Evolutionary conservation across 2,329 filamentous ascomycete species (phyloP), one percentile per base, ranked within the genome.

Genomic region (Diaporthe caulivora): DNA sequence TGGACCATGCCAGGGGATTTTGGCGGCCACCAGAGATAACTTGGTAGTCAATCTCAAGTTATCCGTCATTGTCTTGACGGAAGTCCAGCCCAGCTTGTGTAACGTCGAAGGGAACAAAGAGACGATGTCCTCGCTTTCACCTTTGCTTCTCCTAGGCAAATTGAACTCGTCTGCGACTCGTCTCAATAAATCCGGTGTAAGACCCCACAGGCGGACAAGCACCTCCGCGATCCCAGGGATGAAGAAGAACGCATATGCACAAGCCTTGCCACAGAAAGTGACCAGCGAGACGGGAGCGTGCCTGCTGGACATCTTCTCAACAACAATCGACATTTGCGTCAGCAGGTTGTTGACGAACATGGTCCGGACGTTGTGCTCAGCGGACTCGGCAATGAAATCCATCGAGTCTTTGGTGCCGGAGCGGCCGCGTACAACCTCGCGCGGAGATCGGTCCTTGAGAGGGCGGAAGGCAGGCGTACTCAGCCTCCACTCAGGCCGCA

Each of bases 201-300:
- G 87, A 49, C 90, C 91, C 95, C 95, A 98, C 7, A 98, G 85
- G 21, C 95, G 91, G 34, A 96, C 90, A 64, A 98, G 86, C 67
- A 97, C 90, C 79, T 97, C 95, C 10, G 94, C 93, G 71, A 97
- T 90, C 6, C 94, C 94, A 0, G 95, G 94, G 37, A 94, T 95
- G 79, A 97, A 98, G 84, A 96, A 97, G 82, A 97, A 98, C 40
- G 94, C 95, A 82, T 97, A 98, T 2, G 95, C 95, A 79, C 94
- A 96, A 5, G 95, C 94, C 83, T 97, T 97, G 74, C 94, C 95
- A 70, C 94, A 95, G 80, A 98, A 98, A 40, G 93, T 93, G 73
- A 98, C 94, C 73, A 95, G 82, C 77, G 91, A 93, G 26, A 86
- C 78, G 1, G 89, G 89, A 5, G 86, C 86, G 73, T 95, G 93